Base-by-base conservation (phyloP, 352 stramenopile genomes). In the Elongisporangium prolatum region DNA sequence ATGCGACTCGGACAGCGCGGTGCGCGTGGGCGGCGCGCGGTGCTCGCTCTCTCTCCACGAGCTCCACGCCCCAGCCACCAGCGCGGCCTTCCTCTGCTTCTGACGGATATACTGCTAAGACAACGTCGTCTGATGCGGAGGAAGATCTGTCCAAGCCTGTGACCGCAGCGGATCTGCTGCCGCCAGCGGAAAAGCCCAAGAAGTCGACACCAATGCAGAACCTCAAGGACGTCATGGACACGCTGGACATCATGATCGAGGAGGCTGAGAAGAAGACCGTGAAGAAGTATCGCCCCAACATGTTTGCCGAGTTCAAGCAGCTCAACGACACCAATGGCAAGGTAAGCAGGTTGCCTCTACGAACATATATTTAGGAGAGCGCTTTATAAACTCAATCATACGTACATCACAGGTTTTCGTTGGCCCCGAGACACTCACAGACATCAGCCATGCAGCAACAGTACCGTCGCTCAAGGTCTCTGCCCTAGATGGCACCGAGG, bases 271-370 rank as follows among this genome's bases (percentile, higher is more conserved):
- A 84, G 65, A 94, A 94, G 61, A 67, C 87, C 21, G 80, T 84
- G 64, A 92, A 91, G 65, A 89, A 92, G 65, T 95, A 95, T 69
- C 69, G 84, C 1, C 86, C 86, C 56, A 91, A 95, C 56, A 92
- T 92, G 75, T 93, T 95, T 54, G 82, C 71, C 54, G 86, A 95
- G 71, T 93, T 93, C 69, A 95, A 95, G 70, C 74, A 89, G 68
- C 84, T 91, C 61, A 95, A 95, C 69, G 86, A 95, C 64, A 95
- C 80, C 48, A 72, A 88, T 48, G 86, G 86, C 21, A 95, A 95
- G 67, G 74, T 40, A 13, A 40, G 28, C 4, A 40, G n/a, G n/a
- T n/a, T n/a, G n/a, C n/a, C n/a, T n/a, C n/a, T n/a, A n/a, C n/a
- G n/a, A n/a, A n/a, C n/a, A n/a, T n/a, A n/a, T n/a, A n/a, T n/a